These are phyloP conservation scores for Populus tremula DNA, from an alignment of 345 rosid species.

Conservation along the genomic window DNA sequence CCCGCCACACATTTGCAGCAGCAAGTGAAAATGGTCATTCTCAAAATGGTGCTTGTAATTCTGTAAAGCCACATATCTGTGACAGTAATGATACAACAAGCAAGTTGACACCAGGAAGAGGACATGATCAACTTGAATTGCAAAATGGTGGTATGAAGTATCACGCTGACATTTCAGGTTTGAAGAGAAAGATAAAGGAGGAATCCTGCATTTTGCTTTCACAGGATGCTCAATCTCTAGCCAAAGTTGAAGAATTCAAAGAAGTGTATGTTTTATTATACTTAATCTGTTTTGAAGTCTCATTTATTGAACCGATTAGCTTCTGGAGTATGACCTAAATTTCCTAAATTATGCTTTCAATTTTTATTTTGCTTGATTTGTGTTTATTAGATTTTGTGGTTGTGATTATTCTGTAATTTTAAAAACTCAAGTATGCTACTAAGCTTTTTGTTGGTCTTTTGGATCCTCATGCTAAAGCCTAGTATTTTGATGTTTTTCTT, in stretches of 20 bases:
- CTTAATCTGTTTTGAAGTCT: not conserved
- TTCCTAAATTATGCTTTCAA: constrained; percentile 8
- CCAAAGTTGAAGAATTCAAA: constrained; percentile 61
- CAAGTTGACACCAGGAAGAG: constrained; percentile 18
- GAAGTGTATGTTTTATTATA: constrained; percentile 51
- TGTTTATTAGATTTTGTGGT: not conserved
- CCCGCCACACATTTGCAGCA: constrained; percentile 11
- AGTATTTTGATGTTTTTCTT: not conserved
- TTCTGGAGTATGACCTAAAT: not conserved
- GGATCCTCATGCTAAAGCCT: not conserved
- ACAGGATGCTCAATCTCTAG: constrained; percentile 54
- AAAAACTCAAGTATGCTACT: not conserved
- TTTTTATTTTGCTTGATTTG: constrained; percentile 5
- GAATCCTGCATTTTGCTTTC: constrained; percentile 56
- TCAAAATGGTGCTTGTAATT: constrained; percentile 17
- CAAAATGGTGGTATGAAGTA: constrained; percentile 32
- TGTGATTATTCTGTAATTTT: not conserved
- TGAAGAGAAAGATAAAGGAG: constrained; percentile 45
- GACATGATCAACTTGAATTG: constrained; percentile 28
- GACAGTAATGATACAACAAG: constrained; percentile 36
- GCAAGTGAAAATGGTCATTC: constrained; percentile 34
- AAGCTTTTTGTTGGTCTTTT: not conserved
- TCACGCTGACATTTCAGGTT: constrained; percentile 29
- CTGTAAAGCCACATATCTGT: constrained; percentile 30
- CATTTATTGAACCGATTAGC: not conserved